A percentile compares a stretch with the other conserved stretches of the same genome.
phyloP scores from a whole-genome alignment of 208 protist genomes.

The Novymonas esmeraldas region DNA sequence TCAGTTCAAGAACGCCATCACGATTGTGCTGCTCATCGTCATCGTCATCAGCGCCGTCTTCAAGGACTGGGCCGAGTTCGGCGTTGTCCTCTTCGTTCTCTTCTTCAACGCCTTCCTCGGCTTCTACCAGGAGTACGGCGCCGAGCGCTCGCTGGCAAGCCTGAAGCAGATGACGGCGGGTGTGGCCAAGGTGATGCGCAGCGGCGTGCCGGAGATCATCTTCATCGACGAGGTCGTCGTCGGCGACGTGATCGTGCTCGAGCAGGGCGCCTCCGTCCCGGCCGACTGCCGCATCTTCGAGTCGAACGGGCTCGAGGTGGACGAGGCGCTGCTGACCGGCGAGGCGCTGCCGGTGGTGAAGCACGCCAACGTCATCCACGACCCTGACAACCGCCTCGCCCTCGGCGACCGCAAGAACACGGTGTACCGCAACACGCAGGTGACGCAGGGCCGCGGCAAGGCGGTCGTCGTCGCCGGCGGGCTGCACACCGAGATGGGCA shows the following conservation, averaged over 20 bases:
- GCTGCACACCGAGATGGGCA: conserved; percentile 88
- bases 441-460: conserved; percentile 85
- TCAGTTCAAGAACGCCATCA: conserved; percentile 91
- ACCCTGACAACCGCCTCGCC: conserved; percentile 65
- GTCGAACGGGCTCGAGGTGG: conserved; percentile 81
- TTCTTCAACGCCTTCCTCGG: conserved; percentile 87
- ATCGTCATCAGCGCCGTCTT: conserved; percentile 82
- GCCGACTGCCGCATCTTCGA: conserved; percentile 96
- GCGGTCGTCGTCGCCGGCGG: conserved; percentile 81
- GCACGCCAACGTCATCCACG: conserved; percentile 79
- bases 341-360: conserved; percentile 88
- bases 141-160: conserved; percentile 82
- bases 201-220: conserved; percentile 87
- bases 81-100: conserved; percentile 84
- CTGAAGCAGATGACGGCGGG: conserved; percentile 89
- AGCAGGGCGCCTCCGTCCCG: conserved; percentile 91
- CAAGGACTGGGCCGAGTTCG: conserved; percentile 88
- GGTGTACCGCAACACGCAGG: conserved; percentile 86
- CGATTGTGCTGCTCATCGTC: conserved; percentile 81
- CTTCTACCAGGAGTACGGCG: conserved; percentile 90
- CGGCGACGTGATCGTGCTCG: conserved; percentile 95
- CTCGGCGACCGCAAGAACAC: conserved; percentile 93
- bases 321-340: conserved; percentile 95
- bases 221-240: conserved; percentile 95
- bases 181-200: conserved; percentile 91